phyloP scores from a whole-genome alignment of 371 early-diverging fungal species.

The Mucor sp. region DNA sequence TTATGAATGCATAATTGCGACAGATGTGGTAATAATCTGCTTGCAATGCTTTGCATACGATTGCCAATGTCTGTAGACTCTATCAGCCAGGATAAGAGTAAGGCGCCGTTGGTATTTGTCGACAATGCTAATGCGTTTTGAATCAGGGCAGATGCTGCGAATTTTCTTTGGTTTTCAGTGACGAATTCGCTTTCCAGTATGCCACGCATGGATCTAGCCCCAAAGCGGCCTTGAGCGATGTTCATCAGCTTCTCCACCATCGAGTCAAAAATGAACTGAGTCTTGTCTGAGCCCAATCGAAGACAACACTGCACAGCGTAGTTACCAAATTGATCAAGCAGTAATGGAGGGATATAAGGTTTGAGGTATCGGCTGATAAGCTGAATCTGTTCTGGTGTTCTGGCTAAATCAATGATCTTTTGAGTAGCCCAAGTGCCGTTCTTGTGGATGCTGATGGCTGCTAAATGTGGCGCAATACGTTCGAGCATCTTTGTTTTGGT shows the following conservation, averaged over 20 bases:
- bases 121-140: constrained; percentile 78
- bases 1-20: constrained; percentile 86
- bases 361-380: constrained; percentile 49
- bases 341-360: constrained; percentile 75
- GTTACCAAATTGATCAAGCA: constrained; percentile 92
- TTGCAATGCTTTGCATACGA: constrained; percentile 55
- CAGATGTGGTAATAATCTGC: constrained; percentile 73
- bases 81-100: constrained; percentile 93
- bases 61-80: constrained; percentile 67
- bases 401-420: constrained; percentile 82
- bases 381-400: constrained; percentile 61
- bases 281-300: constrained; percentile 52
- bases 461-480: constrained; percentile 72
- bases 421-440: constrained; percentile 96
- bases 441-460: constrained; percentile 86
- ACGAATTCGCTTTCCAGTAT: constrained; percentile 78
- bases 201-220: constrained; percentile 85
- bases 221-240: constrained; percentile 83
- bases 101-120: constrained; percentile 89
- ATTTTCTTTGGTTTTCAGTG: constrained; percentile 61
- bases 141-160: constrained; percentile 83
- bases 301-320: constrained; percentile 92
- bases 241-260: constrained; percentile 73
- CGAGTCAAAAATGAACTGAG: constrained; percentile 87
- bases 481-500: constrained; percentile 57